Evolutionary conservation across 495 filamentous ascomycete genomes (phyloP).

Genomic region (Aspergillus olivimuriae): DNA sequence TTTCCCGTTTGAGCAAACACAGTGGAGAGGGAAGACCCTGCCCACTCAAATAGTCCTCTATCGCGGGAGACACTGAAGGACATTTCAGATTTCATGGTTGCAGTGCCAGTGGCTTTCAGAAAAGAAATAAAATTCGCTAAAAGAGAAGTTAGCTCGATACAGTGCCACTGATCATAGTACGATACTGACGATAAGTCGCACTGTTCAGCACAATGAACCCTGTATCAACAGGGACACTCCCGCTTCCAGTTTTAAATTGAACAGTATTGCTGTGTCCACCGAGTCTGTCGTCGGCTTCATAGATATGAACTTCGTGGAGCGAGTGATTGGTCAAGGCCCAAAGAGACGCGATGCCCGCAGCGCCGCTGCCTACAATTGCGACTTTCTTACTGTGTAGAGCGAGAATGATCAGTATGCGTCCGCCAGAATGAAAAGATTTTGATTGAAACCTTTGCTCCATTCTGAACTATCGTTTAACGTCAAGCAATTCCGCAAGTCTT

Average conservation of each 20-base stretch:
- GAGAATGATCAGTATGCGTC: too few species aligned
- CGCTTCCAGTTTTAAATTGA: background rate
- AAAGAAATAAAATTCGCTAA: constrained; percentile 9
- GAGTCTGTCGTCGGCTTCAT: constrained; percentile 2
- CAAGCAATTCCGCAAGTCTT: too few species aligned
- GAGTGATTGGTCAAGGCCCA: constrained; percentile 5
- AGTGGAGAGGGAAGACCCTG: background rate
- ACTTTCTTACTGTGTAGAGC: too few species aligned
- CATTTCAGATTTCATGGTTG: constrained; percentile 2
- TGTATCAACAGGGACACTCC: background rate
- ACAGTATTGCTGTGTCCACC: constrained; percentile 6
- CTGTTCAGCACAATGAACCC: constrained; percentile 6
- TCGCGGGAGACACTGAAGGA: constrained; percentile 6
- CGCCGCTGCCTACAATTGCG: constrained; percentile 6
- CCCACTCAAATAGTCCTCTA: constrained; percentile 3
- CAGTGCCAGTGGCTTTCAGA: background rate
- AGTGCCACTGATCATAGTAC: background rate
- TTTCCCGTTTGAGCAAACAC: constrained; percentile 2
- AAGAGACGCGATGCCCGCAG: constrained; percentile 2
- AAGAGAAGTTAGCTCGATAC: background rate
- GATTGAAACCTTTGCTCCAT: too few species aligned
- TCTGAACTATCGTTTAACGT: too few species aligned
- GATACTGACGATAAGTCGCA: constrained; percentile 2
- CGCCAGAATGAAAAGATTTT: too few species aligned
- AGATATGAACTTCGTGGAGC: background rate